Percentiles rank a stretch among this genome's conserved stretches.
Conservation (phyloP, 352 stramenopile genomes). For the Phytopythium cucurbitacearum region DNA sequence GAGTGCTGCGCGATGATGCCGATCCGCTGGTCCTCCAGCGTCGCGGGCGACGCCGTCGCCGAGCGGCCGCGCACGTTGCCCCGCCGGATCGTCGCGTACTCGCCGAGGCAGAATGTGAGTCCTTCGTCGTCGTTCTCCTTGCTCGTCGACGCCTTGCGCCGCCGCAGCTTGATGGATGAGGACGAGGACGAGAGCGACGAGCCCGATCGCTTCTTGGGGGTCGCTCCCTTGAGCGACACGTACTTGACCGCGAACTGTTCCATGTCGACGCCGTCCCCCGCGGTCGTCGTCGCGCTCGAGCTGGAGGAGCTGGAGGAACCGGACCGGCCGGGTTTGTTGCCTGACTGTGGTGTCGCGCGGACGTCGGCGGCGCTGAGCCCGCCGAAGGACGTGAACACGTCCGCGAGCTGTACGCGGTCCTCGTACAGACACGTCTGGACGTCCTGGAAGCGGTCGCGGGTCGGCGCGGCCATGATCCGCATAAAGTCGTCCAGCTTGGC, state of each 20-base stretch:
- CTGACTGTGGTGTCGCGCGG: background rate
- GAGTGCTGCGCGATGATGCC: slow-evolving; percentile 69
- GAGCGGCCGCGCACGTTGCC: slow-evolving; percentile 29
- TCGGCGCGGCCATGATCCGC: slow-evolving; percentile 35
- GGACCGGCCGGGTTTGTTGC: slow-evolving; percentile 5
- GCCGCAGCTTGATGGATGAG: slow-evolving; percentile 32
- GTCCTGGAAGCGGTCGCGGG: slow-evolving; percentile 51
- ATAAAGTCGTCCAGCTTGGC: slow-evolving; percentile 68
- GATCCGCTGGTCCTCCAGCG: slow-evolving; percentile 34
- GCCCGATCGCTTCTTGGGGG: slow-evolving; percentile 27
- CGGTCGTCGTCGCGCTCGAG: slow-evolving; percentile 3
- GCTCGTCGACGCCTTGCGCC: slow-evolving; percentile 9
- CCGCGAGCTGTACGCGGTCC: slow-evolving; percentile 45
- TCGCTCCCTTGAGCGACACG: slow-evolving; percentile 30
- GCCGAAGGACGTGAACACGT: slow-evolving; percentile 63
- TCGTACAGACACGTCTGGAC: slow-evolving; percentile 53
- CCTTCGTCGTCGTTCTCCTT: background rate
- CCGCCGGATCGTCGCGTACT: slow-evolving; percentile 59
- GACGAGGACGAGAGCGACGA: slow-evolving; percentile 11
- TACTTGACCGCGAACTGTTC: slow-evolving; percentile 43
- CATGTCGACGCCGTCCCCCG: slow-evolving; percentile 1
- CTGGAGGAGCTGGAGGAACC: slow-evolving; percentile 32
- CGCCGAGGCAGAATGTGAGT: slow-evolving; percentile 46
- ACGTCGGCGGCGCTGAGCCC: slow-evolving; percentile 7
- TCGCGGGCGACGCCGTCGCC: slow-evolving; percentile 15